Percentiles rank a stretch among this genome's conserved stretches.
Evolutionary conservation across 1,139 yeast genomes (phyloP).

Genomic region (Scheffersomyces quercinus): DNA sequence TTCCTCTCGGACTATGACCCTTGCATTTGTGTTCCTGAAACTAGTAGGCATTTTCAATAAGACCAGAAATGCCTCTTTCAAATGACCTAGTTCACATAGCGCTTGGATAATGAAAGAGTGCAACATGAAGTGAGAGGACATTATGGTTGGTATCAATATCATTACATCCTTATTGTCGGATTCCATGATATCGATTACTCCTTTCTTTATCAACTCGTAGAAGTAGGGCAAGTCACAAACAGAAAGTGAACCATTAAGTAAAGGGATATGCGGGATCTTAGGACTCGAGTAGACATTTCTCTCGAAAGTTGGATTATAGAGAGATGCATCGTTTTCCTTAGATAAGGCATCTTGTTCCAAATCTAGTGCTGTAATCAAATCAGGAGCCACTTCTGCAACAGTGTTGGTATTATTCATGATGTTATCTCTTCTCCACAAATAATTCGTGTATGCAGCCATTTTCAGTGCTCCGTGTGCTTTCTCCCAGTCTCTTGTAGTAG

Average conservation of each 20-base stretch:
- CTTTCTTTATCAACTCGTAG: conserved; percentile 17
- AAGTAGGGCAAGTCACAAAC: conserved; percentile 36
- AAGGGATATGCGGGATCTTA: conserved; percentile 19
- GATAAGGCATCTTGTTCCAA: conserved; percentile 19
- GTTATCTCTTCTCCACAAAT: conserved; percentile 27
- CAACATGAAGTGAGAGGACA: conserved; percentile 26
- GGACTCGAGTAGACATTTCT: conserved; percentile 28
- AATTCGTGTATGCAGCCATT: conserved; percentile 19
- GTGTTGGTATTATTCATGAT: conserved; percentile 18
- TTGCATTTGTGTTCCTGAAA: conserved; percentile 11
- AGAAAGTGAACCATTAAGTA: conserved; percentile 27
- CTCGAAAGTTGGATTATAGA: conserved; percentile 30
- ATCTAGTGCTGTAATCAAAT: conserved; percentile 17
- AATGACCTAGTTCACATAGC: conserved; percentile 26
- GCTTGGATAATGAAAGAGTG: conserved; percentile 27
- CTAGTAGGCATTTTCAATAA: conserved; percentile 19
- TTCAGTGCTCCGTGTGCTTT: conserved; percentile 8
- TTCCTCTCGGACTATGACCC: conserved; percentile 19
- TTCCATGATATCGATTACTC: conserved; percentile 16
- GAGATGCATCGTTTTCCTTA: not conserved
- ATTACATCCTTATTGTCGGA: conserved; percentile 9
- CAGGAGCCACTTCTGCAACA: conserved; percentile 8
- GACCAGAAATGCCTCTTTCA: conserved; percentile 27
- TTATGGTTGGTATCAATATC: conserved; percentile 17
- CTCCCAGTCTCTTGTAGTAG: conserved; percentile 8